Conservation (phyloP, 768 basidiomycete genomes). For the Mycena filopes region DNA sequence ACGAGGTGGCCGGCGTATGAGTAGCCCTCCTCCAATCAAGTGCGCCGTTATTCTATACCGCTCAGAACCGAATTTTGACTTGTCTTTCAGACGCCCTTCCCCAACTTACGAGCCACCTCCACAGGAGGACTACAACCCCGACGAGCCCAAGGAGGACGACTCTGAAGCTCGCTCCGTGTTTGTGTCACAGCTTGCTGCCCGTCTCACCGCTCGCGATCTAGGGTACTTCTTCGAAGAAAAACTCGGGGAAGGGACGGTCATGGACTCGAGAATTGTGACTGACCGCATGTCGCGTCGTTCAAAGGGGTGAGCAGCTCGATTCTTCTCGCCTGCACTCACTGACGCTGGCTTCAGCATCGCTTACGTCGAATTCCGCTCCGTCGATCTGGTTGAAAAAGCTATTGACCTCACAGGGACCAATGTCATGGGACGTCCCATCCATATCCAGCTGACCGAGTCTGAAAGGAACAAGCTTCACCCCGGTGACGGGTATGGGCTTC, state of each 20-base stretch:
- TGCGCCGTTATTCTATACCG: conserved; percentile 41
- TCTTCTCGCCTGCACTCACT: conserved; percentile 7
- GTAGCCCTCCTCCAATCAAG: conserved; percentile 59
- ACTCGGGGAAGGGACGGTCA: conserved; percentile 91
- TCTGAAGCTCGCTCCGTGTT: conserved; percentile 99
- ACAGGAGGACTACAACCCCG: conserved; percentile 80
- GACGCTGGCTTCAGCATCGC: conserved; percentile 76
- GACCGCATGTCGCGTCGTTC: conserved; percentile 94
- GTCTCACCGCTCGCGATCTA: conserved; percentile 95
- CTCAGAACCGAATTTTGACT: conserved; percentile 18
- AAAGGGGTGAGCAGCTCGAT: conserved; percentile 80
- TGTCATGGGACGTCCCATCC: conserved; percentile 98
- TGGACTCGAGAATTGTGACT: conserved; percentile 96
- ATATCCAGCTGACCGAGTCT: conserved; percentile 96
- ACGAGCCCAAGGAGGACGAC: conserved; percentile 94
- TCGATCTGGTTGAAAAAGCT: conserved; percentile 93
- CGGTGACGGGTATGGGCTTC: conserved; percentile 78
- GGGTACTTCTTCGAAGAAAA: conserved; percentile 99
- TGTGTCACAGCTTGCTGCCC: conserved; percentile 97
- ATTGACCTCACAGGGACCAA: conserved; percentile 91
- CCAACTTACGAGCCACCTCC: conserved; percentile 74
- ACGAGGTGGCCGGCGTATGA: conserved; percentile 48
- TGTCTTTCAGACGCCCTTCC: conserved; percentile 67
- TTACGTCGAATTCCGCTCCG: conserved; percentile 94
- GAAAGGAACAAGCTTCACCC: conserved; percentile 92